Conservation (phyloP, 2,329 filamentous ascomycete species). For the Alternaria solani region DNA sequence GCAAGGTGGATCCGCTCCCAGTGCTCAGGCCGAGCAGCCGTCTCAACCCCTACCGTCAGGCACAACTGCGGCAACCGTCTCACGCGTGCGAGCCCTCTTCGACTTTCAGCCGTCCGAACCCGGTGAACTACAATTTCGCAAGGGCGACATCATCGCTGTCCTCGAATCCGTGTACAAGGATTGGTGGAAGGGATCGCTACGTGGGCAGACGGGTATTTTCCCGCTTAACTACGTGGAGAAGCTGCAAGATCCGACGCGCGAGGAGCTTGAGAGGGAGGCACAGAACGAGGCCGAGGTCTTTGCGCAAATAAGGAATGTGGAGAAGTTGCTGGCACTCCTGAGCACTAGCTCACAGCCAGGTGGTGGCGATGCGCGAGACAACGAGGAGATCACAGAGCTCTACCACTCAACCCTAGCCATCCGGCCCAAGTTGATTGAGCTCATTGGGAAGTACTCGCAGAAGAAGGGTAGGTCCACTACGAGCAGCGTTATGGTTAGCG, state of each 20-base stretch:
- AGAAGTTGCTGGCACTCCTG: slow-evolving; percentile 84
- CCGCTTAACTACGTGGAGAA: slow-evolving; percentile 99
- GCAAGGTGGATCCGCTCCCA: slow-evolving; percentile 37
- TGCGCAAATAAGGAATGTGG: slow-evolving; percentile 78
- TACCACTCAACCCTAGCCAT: slow-evolving; percentile 96
- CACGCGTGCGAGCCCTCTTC: slow-evolving; percentile 88
- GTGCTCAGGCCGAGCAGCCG: slow-evolving; percentile 50
- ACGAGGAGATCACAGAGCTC: slow-evolving; percentile 90
- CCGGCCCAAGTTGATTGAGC: slow-evolving; percentile 92
- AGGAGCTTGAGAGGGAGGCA: slow-evolving; percentile 93
- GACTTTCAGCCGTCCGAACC: slow-evolving; percentile 95
- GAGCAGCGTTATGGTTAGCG: background rate
- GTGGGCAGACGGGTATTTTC: slow-evolving; percentile 96
- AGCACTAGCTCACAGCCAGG: slow-evolving; percentile 72
- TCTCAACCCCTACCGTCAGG: slow-evolving; percentile 74
- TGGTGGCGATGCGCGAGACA: slow-evolving; percentile 77
- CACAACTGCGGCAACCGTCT: slow-evolving; percentile 95
- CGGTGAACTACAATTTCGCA: slow-evolving; percentile 93
- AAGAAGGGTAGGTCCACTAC: slow-evolving; percentile 77
- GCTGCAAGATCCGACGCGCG: slow-evolving; percentile 88
- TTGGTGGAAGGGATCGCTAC: slow-evolving; percentile 97
- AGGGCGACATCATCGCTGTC: slow-evolving; percentile 96
- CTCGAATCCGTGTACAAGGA: slow-evolving; percentile 98
- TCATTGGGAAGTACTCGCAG: slow-evolving; percentile 98
- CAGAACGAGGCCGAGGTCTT: slow-evolving; percentile 90